These are phyloP conservation scores for Ceratocystis cubensis DNA, from an alignment of 2,329 filamentous ascomycete species.

Conservation along the genomic window DNA sequence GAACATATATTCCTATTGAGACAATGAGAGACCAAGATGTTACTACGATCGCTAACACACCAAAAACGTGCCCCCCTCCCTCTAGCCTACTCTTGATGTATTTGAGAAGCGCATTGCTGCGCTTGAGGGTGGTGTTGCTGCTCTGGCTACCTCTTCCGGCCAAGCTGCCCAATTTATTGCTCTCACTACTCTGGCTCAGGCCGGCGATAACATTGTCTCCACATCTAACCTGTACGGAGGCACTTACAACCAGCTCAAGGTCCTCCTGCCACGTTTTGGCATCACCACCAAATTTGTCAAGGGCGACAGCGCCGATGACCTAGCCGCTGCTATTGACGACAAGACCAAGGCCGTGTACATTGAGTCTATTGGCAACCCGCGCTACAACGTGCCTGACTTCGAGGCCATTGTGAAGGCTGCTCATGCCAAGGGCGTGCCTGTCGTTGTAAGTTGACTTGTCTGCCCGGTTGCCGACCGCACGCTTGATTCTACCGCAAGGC, in stretches of 20 bases:
- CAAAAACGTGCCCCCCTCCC: background rate
- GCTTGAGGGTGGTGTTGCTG: constrained; percentile 80
- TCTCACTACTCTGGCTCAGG: constrained; percentile 68
- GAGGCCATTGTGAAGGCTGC: constrained; percentile 74
- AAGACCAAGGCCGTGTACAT: constrained; percentile 87
- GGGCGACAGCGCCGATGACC: constrained; percentile 66
- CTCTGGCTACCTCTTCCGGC: constrained; percentile 72
- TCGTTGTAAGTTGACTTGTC: constrained; percentile 39
- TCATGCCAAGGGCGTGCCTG: constrained; percentile 52
- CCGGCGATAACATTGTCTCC: constrained; percentile 85
- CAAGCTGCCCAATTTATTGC: constrained; percentile 89
- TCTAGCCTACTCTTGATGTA: constrained; percentile 81
- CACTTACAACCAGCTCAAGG: constrained; percentile 96
- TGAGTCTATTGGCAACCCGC: constrained; percentile 87
- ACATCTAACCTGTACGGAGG: constrained; percentile 87
- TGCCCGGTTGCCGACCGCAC: background rate
- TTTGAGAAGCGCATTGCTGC: constrained; percentile 96
- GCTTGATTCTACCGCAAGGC: background rate
- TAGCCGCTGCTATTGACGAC: constrained; percentile 74
- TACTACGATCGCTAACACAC: background rate
- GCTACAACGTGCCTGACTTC: constrained; percentile 85
- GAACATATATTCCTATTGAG: no score
- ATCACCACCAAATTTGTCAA: constrained; percentile 79
- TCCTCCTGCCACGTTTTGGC: constrained; percentile 73
- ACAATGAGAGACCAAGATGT: background rate